These are phyloP conservation scores for Ascochyta lentis DNA, from an alignment of 2,329 filamentous ascomycete species.

Conservation along the genomic window DNA sequence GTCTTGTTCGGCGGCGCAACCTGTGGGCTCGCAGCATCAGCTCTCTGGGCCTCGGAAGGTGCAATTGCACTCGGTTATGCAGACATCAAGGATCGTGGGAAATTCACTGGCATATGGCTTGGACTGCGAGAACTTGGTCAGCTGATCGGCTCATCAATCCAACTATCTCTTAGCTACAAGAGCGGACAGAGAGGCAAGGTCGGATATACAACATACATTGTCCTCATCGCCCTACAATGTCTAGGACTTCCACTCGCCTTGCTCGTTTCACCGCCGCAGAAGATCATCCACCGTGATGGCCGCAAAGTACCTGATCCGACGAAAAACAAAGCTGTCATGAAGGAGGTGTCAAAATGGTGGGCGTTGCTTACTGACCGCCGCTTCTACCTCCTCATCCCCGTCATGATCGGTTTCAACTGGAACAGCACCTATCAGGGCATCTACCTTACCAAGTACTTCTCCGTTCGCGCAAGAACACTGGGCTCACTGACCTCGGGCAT, in stretches of 20 bases:
- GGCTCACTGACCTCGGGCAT: constrained; percentile 56
- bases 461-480: constrained; percentile 57
- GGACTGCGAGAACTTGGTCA: constrained; percentile 61
- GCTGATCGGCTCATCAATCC: constrained; percentile 60
- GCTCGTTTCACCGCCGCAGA: constrained; percentile 55
- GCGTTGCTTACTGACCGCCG: constrained; percentile 53
- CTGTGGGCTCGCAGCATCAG: constrained; percentile 47
- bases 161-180: constrained; percentile 58
- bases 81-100: constrained; percentile 55
- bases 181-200: constrained; percentile 55
- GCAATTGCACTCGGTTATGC: constrained; percentile 55
- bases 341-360: constrained; percentile 48
- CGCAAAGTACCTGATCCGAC: constrained; percentile 42
- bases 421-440: constrained; percentile 60
- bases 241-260: constrained; percentile 56
- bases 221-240: constrained; percentile 55
- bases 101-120: constrained; percentile 60
- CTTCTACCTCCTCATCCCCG: constrained; percentile 58
- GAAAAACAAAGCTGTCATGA: constrained; percentile 49
- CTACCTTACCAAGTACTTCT: constrained; percentile 61
- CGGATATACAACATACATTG: constrained; percentile 51
- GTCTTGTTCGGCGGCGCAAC: constrained; percentile 43
- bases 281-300: constrained; percentile 54
- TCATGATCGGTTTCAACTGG: constrained; percentile 60
- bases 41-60: constrained; percentile 52